Percentiles rank a stretch among this genome's conserved stretches.
Evolutionary conservation across 495 filamentous ascomycete genomes (phyloP).

Genomic region (Aspergillus coremiiformis): DNA sequence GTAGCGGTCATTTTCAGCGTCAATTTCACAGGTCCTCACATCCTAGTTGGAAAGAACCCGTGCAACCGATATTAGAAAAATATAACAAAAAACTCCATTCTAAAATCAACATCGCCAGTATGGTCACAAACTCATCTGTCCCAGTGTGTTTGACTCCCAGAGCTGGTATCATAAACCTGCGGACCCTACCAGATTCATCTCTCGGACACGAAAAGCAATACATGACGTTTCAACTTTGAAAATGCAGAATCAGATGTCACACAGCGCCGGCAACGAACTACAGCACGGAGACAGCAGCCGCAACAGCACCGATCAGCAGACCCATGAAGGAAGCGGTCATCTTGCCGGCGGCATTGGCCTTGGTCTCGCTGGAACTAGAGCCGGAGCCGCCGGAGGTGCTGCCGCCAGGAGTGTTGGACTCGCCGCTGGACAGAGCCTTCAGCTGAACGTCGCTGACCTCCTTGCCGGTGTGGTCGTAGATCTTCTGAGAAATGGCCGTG

Average conservation of each 20-base stretch:
- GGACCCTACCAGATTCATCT: not conserved
- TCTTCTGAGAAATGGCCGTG: slow-evolving; percentile 42
- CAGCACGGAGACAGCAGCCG: slow-evolving; percentile 12
- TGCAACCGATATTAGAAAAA: too few relatives aligned
- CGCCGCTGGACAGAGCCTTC: slow-evolving; percentile 39
- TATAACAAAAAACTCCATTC: not conserved
- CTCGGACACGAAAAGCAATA: not conserved
- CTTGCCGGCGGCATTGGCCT: slow-evolving; percentile 19
- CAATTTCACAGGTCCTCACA: too few relatives aligned
- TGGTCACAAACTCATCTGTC: not conserved
- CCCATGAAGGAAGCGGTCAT: slow-evolving; percentile 14
- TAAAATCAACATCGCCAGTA: not conserved
- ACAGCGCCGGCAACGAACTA: slow-evolving; percentile 1
- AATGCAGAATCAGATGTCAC: not conserved
- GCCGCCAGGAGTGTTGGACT: slow-evolving; percentile 46
- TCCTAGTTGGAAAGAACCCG: too few relatives aligned
- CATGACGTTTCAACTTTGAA: not conserved
- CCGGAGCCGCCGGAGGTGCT: slow-evolving; percentile 6
- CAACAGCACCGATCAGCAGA: slow-evolving; percentile 9
- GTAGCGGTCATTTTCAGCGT: too few relatives aligned
- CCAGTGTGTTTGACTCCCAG: too few relatives aligned
- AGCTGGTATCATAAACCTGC: not conserved
- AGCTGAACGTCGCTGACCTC: slow-evolving; percentile 48
- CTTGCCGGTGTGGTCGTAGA: slow-evolving; percentile 49
- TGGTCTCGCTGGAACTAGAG: slow-evolving; percentile 31